A percentile compares a stretch with the other conserved stretches of the same genome.
Evolutionary conservation across 371 early-diverging fungal species (phyloP).

Genomic region (Mucor saturninus): DNA sequence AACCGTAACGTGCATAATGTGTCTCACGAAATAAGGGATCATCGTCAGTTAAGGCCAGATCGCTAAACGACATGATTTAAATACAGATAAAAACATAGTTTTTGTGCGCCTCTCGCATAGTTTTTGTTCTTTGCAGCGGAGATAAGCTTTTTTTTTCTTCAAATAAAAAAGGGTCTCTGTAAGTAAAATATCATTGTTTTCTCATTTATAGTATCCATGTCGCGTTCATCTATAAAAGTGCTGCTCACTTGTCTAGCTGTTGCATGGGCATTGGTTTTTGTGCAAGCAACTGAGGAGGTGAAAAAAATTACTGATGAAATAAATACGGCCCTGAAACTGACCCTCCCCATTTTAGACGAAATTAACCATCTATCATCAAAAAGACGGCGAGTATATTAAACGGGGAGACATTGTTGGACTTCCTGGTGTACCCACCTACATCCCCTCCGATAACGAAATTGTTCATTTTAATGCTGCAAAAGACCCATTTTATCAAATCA

Average conservation of each 20-base stretch:
- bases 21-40: slow-evolving; percentile 50
- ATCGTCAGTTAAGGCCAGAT: slow-evolving; percentile 25
- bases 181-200: too few species aligned
- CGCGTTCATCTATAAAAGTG: slow-evolving; percentile 1
- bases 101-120: too few species aligned
- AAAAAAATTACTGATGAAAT: neutral
- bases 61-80: slow-evolving; percentile 21
- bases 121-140: neutral
- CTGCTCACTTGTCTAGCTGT: neutral
- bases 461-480: slow-evolving; percentile 18
- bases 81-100: too few species aligned
- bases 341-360: neutral
- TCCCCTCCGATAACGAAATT: slow-evolving; percentile 25
- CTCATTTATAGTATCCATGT: slow-evolving; percentile 8
- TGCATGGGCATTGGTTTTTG: neutral
- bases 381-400: slow-evolving; percentile 33
- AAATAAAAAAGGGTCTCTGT: too few species aligned
- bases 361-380: slow-evolving; percentile 28
- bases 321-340: neutral
- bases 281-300: slow-evolving; percentile 11
- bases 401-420: slow-evolving; percentile 36
- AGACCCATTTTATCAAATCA: slow-evolving; percentile 31
- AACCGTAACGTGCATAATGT: slow-evolving; percentile 54
- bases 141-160: neutral
- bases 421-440: slow-evolving; percentile 24